Conservation (phyloP, 768 basidiomycete genomes). For the Rhodotorula babjevae region DNA sequence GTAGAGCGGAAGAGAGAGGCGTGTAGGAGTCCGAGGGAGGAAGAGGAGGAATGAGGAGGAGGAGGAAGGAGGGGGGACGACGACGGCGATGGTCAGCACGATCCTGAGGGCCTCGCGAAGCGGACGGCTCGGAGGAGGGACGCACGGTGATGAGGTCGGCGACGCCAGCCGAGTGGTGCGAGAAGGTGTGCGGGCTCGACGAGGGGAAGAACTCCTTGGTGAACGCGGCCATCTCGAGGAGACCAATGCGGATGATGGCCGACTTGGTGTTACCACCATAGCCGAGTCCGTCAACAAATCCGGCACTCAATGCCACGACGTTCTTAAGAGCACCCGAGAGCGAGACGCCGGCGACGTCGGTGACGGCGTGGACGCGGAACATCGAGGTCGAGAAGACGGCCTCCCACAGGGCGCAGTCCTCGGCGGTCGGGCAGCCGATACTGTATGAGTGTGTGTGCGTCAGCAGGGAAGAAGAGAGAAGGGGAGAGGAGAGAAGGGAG, state of each 20-base stretch:
- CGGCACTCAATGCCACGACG: constrained; percentile 46
- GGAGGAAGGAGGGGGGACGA: too few species aligned
- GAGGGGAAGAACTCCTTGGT: constrained; percentile 51
- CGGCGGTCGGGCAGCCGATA: constrained; percentile 34
- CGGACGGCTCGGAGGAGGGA: background rate
- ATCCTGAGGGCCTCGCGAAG: background rate
- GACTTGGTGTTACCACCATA: constrained; percentile 43
- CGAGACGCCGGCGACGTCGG: constrained; percentile 51
- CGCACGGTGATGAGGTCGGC: constrained; percentile 49
- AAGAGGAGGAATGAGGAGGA: too few species aligned
- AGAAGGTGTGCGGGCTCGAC: constrained; percentile 49
- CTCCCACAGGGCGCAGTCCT: constrained; percentile 40
- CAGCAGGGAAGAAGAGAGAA: constrained; percentile 32
- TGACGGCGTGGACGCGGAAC: constrained; percentile 50
- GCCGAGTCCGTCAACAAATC: constrained; percentile 50
- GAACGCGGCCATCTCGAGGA: constrained; percentile 52
- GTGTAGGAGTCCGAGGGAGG: too few species aligned
- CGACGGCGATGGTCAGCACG: background rate
- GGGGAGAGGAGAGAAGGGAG: background rate
- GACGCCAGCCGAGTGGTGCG: constrained; percentile 51
- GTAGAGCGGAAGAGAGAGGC: background rate
- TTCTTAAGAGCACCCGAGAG: constrained; percentile 53
- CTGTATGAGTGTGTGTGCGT: background rate
- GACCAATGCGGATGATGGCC: constrained; percentile 52
- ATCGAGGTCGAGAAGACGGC: constrained; percentile 48